These are phyloP conservation scores for Gastrolobium bilobum DNA, from an alignment of 306 rosid species.

Conservation along the genomic window DNA sequence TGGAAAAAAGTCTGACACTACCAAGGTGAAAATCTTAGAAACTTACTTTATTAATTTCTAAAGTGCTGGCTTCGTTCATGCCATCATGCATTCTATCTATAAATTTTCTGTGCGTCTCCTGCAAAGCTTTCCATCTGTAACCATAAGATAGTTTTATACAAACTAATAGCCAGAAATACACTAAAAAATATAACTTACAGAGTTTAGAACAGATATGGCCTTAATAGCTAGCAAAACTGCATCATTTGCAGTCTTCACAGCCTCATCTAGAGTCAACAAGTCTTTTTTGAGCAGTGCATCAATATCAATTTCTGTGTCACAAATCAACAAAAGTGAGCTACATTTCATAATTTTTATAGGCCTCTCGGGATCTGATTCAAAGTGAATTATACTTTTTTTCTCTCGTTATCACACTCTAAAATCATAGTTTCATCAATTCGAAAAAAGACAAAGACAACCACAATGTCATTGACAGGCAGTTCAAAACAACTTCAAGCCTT, in stretches of 20 bases:
- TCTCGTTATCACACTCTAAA: neutral
- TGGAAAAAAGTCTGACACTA: slow-evolving; percentile 14
- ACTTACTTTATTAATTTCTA: slow-evolving; percentile 74
- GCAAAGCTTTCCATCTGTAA: slow-evolving; percentile 48
- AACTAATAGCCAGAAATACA: slow-evolving; percentile 43
- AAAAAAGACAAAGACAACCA: neutral
- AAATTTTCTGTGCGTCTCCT: slow-evolving; percentile 75
- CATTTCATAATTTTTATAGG: slow-evolving; percentile 1
- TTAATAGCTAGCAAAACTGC: slow-evolving; percentile 86
- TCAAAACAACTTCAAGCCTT: slow-evolving; percentile 21
- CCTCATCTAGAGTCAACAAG: slow-evolving; percentile 94
- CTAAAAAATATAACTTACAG: slow-evolving; percentile 70
- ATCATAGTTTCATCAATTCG: slow-evolving; percentile 31
- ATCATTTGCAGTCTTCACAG: slow-evolving; percentile 89
- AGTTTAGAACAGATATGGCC: slow-evolving; percentile 74
- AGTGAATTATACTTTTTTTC: slow-evolving; percentile 26
- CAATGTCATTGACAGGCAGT: slow-evolving; percentile 14
- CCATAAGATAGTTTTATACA: slow-evolving; percentile 42
- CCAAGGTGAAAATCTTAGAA: slow-evolving; percentile 39
- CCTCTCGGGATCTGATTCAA: slow-evolving; percentile 22
- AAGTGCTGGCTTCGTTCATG: slow-evolving; percentile 58
- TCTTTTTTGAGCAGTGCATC: slow-evolving; percentile 86
- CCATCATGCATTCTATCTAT: slow-evolving; percentile 58
- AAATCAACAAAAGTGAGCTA: slow-evolving; percentile 36
- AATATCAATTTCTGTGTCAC: slow-evolving; percentile 76